A percentile compares a stretch with the other conserved stretches of the same genome.
Evolutionary conservation across 768 basidiomycete genomes (phyloP).

Genomic region (Naganishia onofrii): DNA sequence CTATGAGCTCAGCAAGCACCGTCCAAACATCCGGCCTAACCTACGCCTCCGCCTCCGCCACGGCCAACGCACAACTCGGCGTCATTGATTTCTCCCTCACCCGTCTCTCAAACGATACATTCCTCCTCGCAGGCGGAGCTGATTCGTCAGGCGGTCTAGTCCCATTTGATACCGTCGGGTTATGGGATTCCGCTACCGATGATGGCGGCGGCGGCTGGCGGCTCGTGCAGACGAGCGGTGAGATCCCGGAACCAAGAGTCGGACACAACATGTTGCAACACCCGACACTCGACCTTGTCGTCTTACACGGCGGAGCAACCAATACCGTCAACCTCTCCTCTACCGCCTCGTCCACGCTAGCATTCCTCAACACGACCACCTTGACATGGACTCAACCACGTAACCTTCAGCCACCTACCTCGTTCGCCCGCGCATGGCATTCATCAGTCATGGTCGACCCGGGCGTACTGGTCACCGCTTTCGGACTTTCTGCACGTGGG

Average conservation of each 20-base stretch:
- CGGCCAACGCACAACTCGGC: conserved; percentile 34
- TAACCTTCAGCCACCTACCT: conserved; percentile 46
- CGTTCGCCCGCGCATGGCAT: conserved; percentile 46
- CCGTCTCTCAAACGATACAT: conserved; percentile 32
- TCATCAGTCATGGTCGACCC: conserved; percentile 46
- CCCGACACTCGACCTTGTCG: conserved; percentile 43
- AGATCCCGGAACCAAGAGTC: conserved; percentile 42
- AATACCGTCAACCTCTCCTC: conserved; percentile 26
- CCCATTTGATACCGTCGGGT: conserved; percentile 39
- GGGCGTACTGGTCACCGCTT: conserved; percentile 51
- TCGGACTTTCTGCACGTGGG: conserved; percentile 39
- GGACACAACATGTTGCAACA: conserved; percentile 49
- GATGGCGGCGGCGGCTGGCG: no score
- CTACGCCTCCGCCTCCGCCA: conserved; percentile 36
- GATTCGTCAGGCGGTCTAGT: conserved; percentile 42
- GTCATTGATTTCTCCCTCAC: conserved; percentile 49
- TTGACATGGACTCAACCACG: conserved; percentile 48
- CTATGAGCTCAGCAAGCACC: conserved; percentile 37
- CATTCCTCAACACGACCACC: conserved; percentile 48
- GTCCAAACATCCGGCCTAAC: conserved; percentile 36
- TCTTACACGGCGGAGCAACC: conserved; percentile 46
- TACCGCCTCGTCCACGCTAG: conserved; percentile 38
- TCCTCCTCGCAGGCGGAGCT: conserved; percentile 45
- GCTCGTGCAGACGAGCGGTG: conserved; percentile 40
- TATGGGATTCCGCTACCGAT: conserved; percentile 38